phyloP scores from a whole-genome alignment of 140 eudicot genomes.

The Senecio squalidus region DNA sequence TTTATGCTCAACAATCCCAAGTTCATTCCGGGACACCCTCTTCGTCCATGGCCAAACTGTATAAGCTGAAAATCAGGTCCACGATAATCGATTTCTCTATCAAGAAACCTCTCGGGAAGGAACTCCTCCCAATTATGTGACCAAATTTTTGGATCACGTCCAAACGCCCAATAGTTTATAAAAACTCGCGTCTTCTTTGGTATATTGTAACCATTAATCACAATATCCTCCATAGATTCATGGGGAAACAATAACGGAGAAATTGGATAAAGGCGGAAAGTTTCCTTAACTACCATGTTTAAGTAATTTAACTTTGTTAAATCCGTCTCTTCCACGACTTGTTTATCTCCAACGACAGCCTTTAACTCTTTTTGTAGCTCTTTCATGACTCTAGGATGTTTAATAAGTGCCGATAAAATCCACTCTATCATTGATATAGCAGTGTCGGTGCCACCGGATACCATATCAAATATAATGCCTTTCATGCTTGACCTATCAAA shows the following conservation, averaged over 20 bases:
- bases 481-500: constrained; percentile 22
- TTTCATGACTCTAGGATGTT: constrained; percentile 19
- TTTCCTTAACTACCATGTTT: constrained; percentile 20
- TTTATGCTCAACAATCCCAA: constrained; percentile 11
- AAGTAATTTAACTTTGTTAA: constrained; percentile 14
- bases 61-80: constrained; percentile 16
- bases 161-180: constrained; percentile 18
- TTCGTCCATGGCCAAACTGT: constrained; percentile 13
- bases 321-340: constrained; percentile 11
- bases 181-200: constrained; percentile 10
- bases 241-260: constrained; percentile 13
- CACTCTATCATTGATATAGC: constrained; percentile 9
- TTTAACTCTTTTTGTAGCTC: constrained; percentile 14
- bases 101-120: constrained; percentile 20
- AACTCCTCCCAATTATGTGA: constrained; percentile 20
- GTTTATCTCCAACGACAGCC: constrained; percentile 16
- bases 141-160: constrained; percentile 21
- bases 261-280: constrained; percentile 11
- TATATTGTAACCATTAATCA: constrained; percentile 13
- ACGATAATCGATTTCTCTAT: constrained; percentile 1
- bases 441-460: constrained; percentile 16
- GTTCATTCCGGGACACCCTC: constrained; percentile 25
- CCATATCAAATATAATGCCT: constrained; percentile 22
- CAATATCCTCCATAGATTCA: constrained; percentile 11
- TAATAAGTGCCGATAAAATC: constrained; percentile 14